Percentiles rank a stretch among this genome's conserved stretches.
These are phyloP conservation scores for Eucalyptus regnans DNA, from an alignment of 345 rosid species.

Conservation along the genomic window DNA sequence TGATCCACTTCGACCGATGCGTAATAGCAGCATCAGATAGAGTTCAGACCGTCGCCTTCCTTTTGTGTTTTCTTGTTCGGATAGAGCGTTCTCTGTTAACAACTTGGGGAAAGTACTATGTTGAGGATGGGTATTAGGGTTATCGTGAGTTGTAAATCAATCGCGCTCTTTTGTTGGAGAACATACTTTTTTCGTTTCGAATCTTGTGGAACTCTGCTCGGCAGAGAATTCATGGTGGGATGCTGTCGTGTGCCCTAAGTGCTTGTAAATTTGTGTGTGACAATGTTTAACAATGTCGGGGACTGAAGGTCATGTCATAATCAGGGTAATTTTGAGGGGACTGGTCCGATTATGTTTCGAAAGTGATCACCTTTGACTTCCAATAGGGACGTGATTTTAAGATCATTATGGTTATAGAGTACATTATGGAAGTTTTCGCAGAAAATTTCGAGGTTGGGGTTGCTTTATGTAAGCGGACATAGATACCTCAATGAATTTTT, in stretches of 20 bases:
- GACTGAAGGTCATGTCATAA: background rate
- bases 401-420: background rate
- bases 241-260: background rate
- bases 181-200: background rate
- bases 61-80: background rate
- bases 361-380: background rate
- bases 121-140: background rate
- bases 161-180: background rate
- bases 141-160: background rate
- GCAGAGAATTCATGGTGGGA: background rate
- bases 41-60: background rate
- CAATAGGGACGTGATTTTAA: background rate
- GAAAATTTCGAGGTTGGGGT: background rate
- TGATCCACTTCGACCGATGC: background rate
- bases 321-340: background rate
- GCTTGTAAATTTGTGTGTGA: background rate
- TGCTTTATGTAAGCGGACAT: background rate
- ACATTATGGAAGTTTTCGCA: background rate
- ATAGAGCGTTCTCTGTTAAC: background rate
- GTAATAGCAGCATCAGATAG: background rate
- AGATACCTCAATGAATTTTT: background rate
- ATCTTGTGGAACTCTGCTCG: background rate
- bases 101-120: background rate
- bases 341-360: background rate
- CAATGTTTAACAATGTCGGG: background rate